A percentile compares a stretch with the other conserved stretches of the same genome.
These are phyloP conservation scores for Inga laurina DNA, from an alignment of 306 rosid genomes.

Conservation along the genomic window DNA sequence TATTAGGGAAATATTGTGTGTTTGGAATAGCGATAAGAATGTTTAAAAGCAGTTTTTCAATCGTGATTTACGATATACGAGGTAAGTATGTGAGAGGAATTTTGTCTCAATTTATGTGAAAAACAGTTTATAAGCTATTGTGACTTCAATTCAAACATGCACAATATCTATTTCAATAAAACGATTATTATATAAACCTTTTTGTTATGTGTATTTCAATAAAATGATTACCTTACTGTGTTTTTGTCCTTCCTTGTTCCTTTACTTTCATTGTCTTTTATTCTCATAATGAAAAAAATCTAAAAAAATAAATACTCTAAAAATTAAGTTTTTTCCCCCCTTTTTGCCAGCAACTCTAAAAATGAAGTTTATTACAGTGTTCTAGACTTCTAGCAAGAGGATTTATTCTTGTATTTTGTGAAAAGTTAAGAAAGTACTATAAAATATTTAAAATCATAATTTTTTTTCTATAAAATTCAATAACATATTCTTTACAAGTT, in stretches of 20 bases:
- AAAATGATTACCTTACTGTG: not conserved
- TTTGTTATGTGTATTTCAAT: too few species aligned
- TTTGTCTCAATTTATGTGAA: too few species aligned
- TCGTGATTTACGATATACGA: too few species aligned
- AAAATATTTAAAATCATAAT: not conserved
- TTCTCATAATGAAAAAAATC: not conserved
- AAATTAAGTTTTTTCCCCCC: rapidly evolving
- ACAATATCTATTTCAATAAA: too few species aligned
- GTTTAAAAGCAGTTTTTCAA: too few species aligned
- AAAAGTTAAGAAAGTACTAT: not conserved
- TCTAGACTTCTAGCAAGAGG: not conserved
- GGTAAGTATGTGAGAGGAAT: too few species aligned
- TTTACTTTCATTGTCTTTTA: not conserved
- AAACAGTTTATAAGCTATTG: too few species aligned
- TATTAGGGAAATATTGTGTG: too few species aligned
- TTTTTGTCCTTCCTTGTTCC: not conserved
- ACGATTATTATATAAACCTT: too few species aligned
- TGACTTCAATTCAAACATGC: too few species aligned
- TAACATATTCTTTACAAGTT: not conserved
- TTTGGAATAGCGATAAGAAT: too few species aligned
- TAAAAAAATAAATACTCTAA: not conserved
- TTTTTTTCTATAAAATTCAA: not conserved
- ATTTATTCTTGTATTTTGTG: not conserved
- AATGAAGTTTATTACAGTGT: not conserved
- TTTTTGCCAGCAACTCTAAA: not conserved